Evolutionary conservation across 768 basidiomycete genomes (phyloP), one percentile per base, ranked within the genome.

Genomic region (Trametes meyenii): DNA sequence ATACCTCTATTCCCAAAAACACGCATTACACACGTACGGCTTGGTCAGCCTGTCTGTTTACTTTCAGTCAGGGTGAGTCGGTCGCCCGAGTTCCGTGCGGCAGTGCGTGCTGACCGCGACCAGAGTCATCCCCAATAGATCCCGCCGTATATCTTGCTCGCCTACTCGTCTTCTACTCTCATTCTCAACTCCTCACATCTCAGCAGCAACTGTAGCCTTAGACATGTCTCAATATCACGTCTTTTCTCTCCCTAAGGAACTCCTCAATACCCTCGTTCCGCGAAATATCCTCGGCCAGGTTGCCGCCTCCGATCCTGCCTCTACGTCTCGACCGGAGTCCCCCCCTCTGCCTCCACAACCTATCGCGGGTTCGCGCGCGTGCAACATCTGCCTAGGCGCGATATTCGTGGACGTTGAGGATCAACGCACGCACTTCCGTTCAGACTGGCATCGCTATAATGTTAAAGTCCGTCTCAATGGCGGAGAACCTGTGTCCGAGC

Each of bases 381-480:
- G 92, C 71, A 89, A 84, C 53, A 76, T 93, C 51, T 94, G 92
- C 67, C 78, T 85, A 17, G 89, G 86, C 5, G 81, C 83, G 2
- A 68, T 75, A 0, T 98, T 98, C 65, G 65, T 77, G 13, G 86
- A 88, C 59, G 82, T 98, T 6, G 85, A 90, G 36, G 90, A 90
- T 60, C 94, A 98, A 68, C 82, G 95, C 52, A 72, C 77, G 1
- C 96, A 98, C 74, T 97, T 92, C 73, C 86, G 87, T 66, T 92
- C 92, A 11, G 96, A 99, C 74, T 98, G 96, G 97, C 96, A 99
- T 81, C 85, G 95, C 60, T 98, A 96, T 77, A 98, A 98, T 72
- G 91, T 95, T 66, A 97, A 96, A 75, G 82, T 85, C 49, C 86
- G 87, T 58, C 76, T 94, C 50, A 76, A 80, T 52, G 88, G 88